Base-by-base conservation (phyloP, 1,284 basidiomycete genomes). In the Microbotryum saponariae region DNA sequence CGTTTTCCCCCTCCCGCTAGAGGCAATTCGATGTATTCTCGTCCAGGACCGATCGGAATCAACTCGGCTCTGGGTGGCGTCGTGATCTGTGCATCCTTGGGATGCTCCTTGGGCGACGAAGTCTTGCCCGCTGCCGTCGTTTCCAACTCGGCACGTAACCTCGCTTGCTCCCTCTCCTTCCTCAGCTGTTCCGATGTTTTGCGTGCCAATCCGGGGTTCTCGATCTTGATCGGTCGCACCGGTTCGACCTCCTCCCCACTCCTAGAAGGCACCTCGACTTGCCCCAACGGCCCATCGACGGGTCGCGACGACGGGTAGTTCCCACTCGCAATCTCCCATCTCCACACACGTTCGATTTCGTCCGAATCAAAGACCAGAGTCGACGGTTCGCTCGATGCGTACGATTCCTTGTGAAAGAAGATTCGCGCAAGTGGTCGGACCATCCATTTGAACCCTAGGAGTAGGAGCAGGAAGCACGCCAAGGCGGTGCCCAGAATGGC, bases 241-340 rank as follows among this genome's bases (percentile, higher is more conserved):
- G 20, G n/a, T 54, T 27, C 16, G 9, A 31, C 31, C 54, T 18
- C 59, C 54, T 47, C n/a, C 29, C 18, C 21, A 37, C 42, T 48
- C 37, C 55, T 0, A 44, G 31, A 6, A 29, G 31, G 31, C 7
- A 29, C n/a, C 57, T 59, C 52, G 60, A 60, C 20, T 59, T 69
- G 69, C 57, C 56, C 37, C 62, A 42, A 42, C 14, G 37, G 37
- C 12, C 37, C 37, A 42, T 42, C 59, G 4, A 68, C 62, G 23
- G 61, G 45, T 61, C 82, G 79, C 57, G 82, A 80, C 75, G 87
- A 90, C 2, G 92, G 91, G 77, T 91, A 91, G 76, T 94, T 90
- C 1, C 92, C 92, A 69, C 88, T 88, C 50, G 82, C 78, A 60
- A 96, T 82, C 77, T 97, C 91, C 91, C 91, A 96, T 68, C 86